A percentile compares a stretch with the other conserved stretches of the same genome.
These are phyloP conservation scores for Ceratorhiza oryzae-sativae DNA, from an alignment of 1,284 basidiomycete species.

Conservation along the genomic window DNA sequence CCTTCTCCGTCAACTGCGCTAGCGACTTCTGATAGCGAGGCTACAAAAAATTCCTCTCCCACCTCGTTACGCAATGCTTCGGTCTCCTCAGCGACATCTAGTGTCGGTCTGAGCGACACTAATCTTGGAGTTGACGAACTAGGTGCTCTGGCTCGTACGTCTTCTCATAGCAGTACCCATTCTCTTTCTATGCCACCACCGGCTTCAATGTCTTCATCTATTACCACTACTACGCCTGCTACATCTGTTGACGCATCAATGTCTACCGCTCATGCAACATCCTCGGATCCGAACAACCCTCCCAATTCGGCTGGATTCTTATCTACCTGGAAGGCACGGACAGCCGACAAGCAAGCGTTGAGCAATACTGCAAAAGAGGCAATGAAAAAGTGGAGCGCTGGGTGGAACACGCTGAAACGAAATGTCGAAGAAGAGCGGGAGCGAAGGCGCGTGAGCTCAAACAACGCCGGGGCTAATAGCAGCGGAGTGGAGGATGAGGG, in stretches of 20 bases:
- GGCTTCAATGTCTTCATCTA: slow-evolving; percentile 10
- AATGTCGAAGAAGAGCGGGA: slow-evolving; percentile 49
- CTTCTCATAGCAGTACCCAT: slow-evolving; percentile 22
- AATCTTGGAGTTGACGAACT: slow-evolving; percentile 4
- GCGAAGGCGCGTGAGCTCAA: slow-evolving; percentile 5
- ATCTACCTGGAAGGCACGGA: slow-evolving; percentile 50
- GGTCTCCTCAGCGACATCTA: slow-evolving; percentile 17
- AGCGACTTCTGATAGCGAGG: slow-evolving; percentile 18
- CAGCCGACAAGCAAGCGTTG: slow-evolving; percentile 54
- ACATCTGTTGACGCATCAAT: not conserved
- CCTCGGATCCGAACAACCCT: not conserved
- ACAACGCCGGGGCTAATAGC: not conserved
- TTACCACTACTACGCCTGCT: not conserved
- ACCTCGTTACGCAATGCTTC: slow-evolving; percentile 8
- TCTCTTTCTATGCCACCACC: slow-evolving; percentile 19
- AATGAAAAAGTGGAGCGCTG: slow-evolving; percentile 59
- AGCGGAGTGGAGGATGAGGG: slow-evolving; percentile 32
- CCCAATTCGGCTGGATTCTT: slow-evolving; percentile 44
- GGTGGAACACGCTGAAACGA: slow-evolving; percentile 78
- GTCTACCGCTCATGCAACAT: not conserved
- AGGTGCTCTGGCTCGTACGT: slow-evolving; percentile 18
- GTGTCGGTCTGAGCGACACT: not conserved
- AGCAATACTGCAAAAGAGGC: slow-evolving; percentile 53
- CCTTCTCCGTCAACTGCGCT: not conserved
- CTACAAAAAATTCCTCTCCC: not conserved